These are phyloP conservation scores for Magnaporthiopsis poae DNA, from an alignment of 2,329 filamentous ascomycete species.

Conservation along the genomic window DNA sequence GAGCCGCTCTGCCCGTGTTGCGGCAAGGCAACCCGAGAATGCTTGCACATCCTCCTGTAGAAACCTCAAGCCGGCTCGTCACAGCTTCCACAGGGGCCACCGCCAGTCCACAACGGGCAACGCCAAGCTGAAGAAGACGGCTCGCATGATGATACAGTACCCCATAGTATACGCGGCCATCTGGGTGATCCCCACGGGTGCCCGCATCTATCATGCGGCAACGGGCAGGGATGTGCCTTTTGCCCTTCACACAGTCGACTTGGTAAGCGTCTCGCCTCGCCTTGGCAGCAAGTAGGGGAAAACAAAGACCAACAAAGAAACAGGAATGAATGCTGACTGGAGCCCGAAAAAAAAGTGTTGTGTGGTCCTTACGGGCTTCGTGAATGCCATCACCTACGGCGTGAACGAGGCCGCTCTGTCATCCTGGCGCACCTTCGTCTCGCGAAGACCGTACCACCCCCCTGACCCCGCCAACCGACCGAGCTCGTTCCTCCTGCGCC, in stretches of 20 bases:
- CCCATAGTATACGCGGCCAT: constrained; percentile 31
- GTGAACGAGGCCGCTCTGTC: constrained; percentile 13
- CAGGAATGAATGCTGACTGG: background rate
- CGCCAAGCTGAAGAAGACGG: constrained; percentile 20
- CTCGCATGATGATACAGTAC: constrained; percentile 32
- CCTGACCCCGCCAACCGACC: background rate
- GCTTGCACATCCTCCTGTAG: no score
- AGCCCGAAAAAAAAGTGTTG: constrained; percentile 14
- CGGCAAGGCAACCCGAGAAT: no score
- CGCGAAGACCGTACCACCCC: background rate
- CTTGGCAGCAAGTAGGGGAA: background rate
- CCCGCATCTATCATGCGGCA: constrained; percentile 30
- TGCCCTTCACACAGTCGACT: constrained; percentile 26
- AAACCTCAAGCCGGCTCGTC: no score
- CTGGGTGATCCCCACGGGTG: constrained; percentile 30
- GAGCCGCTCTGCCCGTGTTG: no score
- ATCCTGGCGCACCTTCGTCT: constrained; percentile 14
- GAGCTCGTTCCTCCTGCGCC: background rate
- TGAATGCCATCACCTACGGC: constrained; percentile 31
- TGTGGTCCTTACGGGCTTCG: constrained; percentile 31
- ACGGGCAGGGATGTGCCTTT: constrained; percentile 25
- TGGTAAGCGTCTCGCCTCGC: constrained; percentile 12
- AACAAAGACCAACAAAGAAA: background rate
- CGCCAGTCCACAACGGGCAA: background rate
- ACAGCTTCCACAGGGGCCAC: no score